Evolutionary conservation across 352 stramenopile genomes (phyloP), one percentile per base, ranked within the genome.

Genomic region (Phytophthora kernoviae): DNA sequence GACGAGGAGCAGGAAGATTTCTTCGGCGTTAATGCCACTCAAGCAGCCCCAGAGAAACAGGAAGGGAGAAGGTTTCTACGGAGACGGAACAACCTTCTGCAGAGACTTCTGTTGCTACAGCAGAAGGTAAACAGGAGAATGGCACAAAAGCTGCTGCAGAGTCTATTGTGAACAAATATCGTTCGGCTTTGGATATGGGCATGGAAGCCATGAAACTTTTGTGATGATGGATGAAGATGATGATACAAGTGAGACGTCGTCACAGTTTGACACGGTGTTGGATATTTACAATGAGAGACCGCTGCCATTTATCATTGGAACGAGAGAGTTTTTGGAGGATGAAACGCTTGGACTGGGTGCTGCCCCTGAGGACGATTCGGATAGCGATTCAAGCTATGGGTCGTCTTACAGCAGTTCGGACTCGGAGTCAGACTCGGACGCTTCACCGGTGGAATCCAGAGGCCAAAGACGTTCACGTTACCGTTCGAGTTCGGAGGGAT

Each of bases 211-310:
- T 93, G 79, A 94, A 94, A 58, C 73, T 94, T 96, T 94, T 39
- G 80, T 83, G 12, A 83, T 93, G 71, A 77, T 90, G 60, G 75
- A 93, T 43, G 84, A 93, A 2, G 80, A 89, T 5, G 77, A 88
- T 41, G 77, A 78, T 36, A 69, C 49, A 20, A 88, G 70, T 26
- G 69, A 88, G 32, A 55, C 74, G 43, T 82, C 70, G 12, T 86
- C 68, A 7, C 65, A 77, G 26, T 81, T 92, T 12, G 80, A 92
- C 36, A 89, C 83, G 5, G 83, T 94, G 33, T 51, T 93, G 42
- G 87, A 96, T 49, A 96, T 96, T 54, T 96, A 96, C 73, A 96
- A 96, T 61, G 83, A 94, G 70, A 80, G 86, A 0, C 85, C 87
- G 22, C 55, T 96, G 62, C 87, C 87, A 14, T 94, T 93, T 59